Base-by-base conservation (phyloP, 2,329 filamentous ascomycete species). In the Fusarium devonianum region DNA sequence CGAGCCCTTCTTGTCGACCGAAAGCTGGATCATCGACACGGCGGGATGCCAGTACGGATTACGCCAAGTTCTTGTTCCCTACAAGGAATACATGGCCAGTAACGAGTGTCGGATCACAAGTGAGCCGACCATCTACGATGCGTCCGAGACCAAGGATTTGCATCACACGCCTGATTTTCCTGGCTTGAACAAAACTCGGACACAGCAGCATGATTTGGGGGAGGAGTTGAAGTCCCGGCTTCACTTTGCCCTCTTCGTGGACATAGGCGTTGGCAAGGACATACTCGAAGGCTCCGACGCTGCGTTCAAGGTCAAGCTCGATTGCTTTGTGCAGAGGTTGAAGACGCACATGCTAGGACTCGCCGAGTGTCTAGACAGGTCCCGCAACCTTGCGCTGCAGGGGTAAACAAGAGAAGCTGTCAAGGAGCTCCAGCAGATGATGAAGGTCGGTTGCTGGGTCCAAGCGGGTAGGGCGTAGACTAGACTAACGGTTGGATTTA, bases 21-120 rank as follows among this genome's bases (percentile, higher is more conserved):
- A 60, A 33, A 21, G 16, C n/a, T 57, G 57, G 53, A 13, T 50
- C n/a, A 35, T 60, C 38, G 53, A 60, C 29, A 29, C 41, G 5
- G 44, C 48, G 5, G 48, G 44, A 35, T 41, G 49, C 22, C 57
- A 60, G 33, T 60, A 53, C 33, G 53, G 57, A 18, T 55, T 55
- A 14, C 29, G n/a, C 26, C 49, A 57, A 7, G 35, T 33, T n/a
- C 32, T 60, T 3, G 33, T 51, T 22, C 56, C 56, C 3, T 28
- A 40, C 11, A 18, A 49, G 13, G 51, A 45, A 10, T 60, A 60
- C 21, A 30, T 45, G 8, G 9, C 11, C 7, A 34, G 42, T 2
- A 54, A 51, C 9, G 9, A n/a, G 7, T 36, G 53, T 28, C 26
- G 11, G 25, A 11, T 35, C 13, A 14, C 25, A 17, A 28, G n/a